phyloP scores from a whole-genome alignment of 805 yeast genomes.

The Monosporozyma aerobia region DNA sequence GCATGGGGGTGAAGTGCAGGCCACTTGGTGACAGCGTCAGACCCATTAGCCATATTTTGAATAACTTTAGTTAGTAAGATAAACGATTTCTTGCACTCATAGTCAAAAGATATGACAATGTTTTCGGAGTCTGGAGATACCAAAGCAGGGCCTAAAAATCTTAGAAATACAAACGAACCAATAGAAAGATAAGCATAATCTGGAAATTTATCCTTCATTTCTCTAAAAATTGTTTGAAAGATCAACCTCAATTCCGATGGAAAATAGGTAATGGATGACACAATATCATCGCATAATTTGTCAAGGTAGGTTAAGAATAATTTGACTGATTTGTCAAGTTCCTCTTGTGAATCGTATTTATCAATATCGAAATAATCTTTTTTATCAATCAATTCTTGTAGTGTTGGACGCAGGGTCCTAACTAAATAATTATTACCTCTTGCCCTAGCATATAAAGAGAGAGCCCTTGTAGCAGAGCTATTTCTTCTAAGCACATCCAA shows the following conservation, averaged over 20 bases:
- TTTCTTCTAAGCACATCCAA: constrained; percentile 70
- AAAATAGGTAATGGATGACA: constrained; percentile 41
- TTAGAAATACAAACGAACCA: constrained; percentile 74
- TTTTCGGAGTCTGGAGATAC: constrained; percentile 67
- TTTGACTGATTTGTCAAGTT: constrained; percentile 32
- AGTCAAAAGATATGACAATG: constrained; percentile 30
- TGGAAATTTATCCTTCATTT: constrained; percentile 50
- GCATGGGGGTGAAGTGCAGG: constrained; percentile 38
- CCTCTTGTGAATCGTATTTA: constrained; percentile 30
- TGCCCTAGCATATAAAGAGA: constrained; percentile 57
- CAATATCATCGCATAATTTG: constrained; percentile 47
- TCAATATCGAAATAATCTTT: constrained; percentile 56
- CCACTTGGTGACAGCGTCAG: constrained; percentile 54
- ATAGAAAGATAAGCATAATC: constrained; percentile 59
- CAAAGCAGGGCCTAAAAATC: constrained; percentile 78
- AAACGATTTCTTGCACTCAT: constrained; percentile 47
- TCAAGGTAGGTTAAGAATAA: constrained; percentile 46
- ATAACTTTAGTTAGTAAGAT: constrained; percentile 71
- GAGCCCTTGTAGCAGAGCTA: constrained; percentile 64
- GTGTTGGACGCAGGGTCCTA: constrained; percentile 43
- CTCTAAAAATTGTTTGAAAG: constrained; percentile 50
- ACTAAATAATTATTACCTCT: constrained; percentile 51
- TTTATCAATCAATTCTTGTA: constrained; percentile 41
- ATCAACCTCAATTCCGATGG: constrained; percentile 66
- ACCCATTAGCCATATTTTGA: constrained; percentile 78